These are phyloP conservation scores for Quercus robur DNA, from an alignment of 306 rosid species.

Conservation along the genomic window DNA sequence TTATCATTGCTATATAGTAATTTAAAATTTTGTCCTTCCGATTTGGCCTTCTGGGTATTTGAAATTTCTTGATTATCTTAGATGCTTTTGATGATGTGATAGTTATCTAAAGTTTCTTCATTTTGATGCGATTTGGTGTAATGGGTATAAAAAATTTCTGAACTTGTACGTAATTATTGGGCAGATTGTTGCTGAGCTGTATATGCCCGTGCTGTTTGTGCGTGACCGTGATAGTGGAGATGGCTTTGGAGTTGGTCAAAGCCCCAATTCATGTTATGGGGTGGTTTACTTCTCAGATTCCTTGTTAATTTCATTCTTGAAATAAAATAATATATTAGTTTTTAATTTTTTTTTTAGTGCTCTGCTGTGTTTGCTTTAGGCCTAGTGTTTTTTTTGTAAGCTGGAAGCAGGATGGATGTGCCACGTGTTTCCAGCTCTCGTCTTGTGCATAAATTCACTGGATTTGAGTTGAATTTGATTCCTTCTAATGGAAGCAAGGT, in stretches of 20 bases:
- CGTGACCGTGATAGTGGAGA: conserved; percentile 75
- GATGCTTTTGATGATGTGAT: too few relatives aligned
- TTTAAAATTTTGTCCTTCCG: neutral
- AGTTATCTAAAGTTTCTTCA: neutral
- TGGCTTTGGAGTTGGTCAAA: conserved; percentile 64
- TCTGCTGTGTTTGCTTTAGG: neutral
- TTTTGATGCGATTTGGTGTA: neutral
- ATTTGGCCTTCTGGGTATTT: neutral
- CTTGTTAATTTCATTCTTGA: conserved; percentile 33
- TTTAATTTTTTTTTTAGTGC: neutral
- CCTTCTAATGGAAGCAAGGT: too few relatives aligned
- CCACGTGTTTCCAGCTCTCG: too few relatives aligned
- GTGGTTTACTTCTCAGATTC: conserved; percentile 89
- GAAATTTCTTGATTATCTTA: neutral
- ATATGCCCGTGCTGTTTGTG: conserved; percentile 91
- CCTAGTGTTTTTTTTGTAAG: too few relatives aligned
- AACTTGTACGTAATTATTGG: neutral
- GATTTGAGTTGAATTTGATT: too few relatives aligned
- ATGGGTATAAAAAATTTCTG: too few relatives aligned
- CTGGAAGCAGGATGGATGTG: too few relatives aligned
- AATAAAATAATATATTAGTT: too few relatives aligned
- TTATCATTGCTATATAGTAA: too few relatives aligned
- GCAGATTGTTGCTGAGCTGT: conserved; percentile 69
- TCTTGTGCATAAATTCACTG: too few relatives aligned
- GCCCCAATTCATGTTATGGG: conserved; percentile 88